phyloP scores from a whole-genome alignment of 768 basidiomycete species.

The Nidula microcarpa region DNA sequence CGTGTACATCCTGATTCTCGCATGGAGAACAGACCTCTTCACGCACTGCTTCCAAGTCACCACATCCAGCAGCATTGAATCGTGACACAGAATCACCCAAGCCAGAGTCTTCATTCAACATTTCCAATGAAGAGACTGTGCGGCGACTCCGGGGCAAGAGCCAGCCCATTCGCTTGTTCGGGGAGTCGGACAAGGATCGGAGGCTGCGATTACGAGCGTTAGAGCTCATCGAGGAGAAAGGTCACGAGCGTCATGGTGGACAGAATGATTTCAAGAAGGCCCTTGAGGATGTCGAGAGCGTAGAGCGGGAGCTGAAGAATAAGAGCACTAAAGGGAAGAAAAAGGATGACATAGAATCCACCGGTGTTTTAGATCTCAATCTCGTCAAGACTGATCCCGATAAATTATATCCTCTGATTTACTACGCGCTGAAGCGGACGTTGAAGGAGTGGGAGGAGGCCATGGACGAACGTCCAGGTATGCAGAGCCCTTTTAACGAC shows the following conservation, averaged over 20 bases:
- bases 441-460: conserved; percentile 97
- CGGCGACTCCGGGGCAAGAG: conserved; percentile 87
- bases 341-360: conserved; percentile 58
- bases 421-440: conserved; percentile 89
- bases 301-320: conserved; percentile 61
- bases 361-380: conserved; percentile 69
- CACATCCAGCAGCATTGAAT: conserved; percentile 23
- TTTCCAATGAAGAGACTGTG: conserved; percentile 90
- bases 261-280: conserved; percentile 96
- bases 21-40: conserved; percentile 47
- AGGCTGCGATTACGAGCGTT: conserved; percentile 86
- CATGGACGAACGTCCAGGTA: conserved; percentile 91
- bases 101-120: conserved; percentile 69
- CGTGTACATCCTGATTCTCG: conserved; percentile 26
- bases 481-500: no score
- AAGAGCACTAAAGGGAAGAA: conserved; percentile 59
- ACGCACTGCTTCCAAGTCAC: conserved; percentile 37
- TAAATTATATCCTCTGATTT: conserved; percentile 95
- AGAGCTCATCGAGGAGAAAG: conserved; percentile 92
- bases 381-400: conserved; percentile 90
- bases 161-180: conserved; percentile 93
- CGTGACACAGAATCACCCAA: conserved; percentile 37
- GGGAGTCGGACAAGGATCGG: conserved; percentile 92
- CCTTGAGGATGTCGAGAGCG: conserved; percentile 82
- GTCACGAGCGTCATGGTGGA: conserved; percentile 72